These are phyloP conservation scores for Paraleonurus japonicus DNA, from an alignment of 257 asterid genomes.

Conservation along the genomic window DNA sequence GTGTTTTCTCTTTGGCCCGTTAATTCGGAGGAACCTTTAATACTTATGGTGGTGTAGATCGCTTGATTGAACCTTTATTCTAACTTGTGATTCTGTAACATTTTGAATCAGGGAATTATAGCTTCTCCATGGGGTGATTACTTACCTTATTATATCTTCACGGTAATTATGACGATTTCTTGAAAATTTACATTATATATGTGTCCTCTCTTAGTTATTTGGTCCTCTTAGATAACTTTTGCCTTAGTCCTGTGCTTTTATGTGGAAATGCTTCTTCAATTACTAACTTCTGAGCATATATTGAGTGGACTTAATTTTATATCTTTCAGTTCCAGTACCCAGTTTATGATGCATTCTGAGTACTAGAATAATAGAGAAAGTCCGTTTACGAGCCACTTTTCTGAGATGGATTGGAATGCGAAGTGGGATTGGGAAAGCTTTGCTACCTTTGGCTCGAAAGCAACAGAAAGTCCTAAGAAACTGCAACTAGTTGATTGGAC, in stretches of 20 bases:
- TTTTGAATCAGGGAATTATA: slow-evolving; percentile 24
- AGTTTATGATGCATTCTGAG: slow-evolving; percentile 34
- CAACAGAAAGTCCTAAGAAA: slow-evolving; percentile 55
- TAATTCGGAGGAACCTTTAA: neutral
- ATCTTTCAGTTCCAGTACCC: slow-evolving; percentile 30
- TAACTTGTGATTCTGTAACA: slow-evolving; percentile 13
- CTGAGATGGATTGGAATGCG: slow-evolving; percentile 76
- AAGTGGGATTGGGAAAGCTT: slow-evolving; percentile 79
- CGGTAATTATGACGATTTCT: slow-evolving; percentile 18
- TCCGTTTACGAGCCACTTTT: slow-evolving; percentile 30
- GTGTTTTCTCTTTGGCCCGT: slow-evolving; percentile 15
- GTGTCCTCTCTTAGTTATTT: slow-evolving; percentile 13
- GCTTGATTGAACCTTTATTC: slow-evolving; percentile 14
- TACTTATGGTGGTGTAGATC: slow-evolving; percentile 11
- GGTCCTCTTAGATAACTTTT: neutral
- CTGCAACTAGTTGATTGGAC: slow-evolving; percentile 71
- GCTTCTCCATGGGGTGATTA: slow-evolving; percentile 37
- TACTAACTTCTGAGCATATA: slow-evolving; percentile 11
- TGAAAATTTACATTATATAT: neutral
- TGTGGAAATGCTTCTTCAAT: slow-evolving; percentile 2
- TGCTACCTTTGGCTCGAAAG: slow-evolving; percentile 49
- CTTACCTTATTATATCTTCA: neutral
- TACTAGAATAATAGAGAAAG: slow-evolving; percentile 29
- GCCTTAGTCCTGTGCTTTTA: neutral
- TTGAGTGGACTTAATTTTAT: slow-evolving; percentile 11